Percentiles rank a stretch among this genome's conserved stretches.
Conservation (phyloP, 306 rosid genomes). For the Urtica urens region DNA sequence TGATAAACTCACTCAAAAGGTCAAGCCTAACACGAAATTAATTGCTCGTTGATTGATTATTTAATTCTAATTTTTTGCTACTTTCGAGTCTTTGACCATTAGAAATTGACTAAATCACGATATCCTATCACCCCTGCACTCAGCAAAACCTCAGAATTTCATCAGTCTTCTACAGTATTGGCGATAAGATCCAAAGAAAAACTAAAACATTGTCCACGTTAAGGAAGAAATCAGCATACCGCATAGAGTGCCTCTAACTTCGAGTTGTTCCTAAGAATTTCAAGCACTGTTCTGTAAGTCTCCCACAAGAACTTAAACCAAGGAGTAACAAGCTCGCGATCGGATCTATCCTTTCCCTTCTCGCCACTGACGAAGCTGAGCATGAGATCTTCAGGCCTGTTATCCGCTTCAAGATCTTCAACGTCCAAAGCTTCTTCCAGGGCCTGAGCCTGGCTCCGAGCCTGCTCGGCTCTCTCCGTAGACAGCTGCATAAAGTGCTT, state of each 20-base stretch:
- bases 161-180: too few species aligned
- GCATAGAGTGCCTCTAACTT: slow-evolving; percentile 92
- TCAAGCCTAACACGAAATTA: too few species aligned
- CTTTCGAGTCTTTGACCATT: too few species aligned
- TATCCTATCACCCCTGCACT: too few species aligned
- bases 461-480: slow-evolving; percentile 95
- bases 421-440: slow-evolving; percentile 94
- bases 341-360: slow-evolving; percentile 92
- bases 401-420: slow-evolving; percentile 93
- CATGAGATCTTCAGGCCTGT: slow-evolving; percentile 95
- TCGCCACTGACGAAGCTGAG: slow-evolving; percentile 93
- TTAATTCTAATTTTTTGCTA: too few species aligned
- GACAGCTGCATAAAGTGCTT: slow-evolving; percentile 96
- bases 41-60: too few species aligned
- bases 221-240: slow-evolving; percentile 27
- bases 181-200: too few species aligned
- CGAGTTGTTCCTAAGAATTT: slow-evolving; percentile 86
- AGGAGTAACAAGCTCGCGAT: slow-evolving; percentile 90
- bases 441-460: slow-evolving; percentile 89
- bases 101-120: too few species aligned
- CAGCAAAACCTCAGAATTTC: too few species aligned
- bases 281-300: slow-evolving; percentile 93
- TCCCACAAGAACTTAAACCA: slow-evolving; percentile 99
- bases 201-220: too few species aligned
- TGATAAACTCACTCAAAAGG: too few species aligned